Evolutionary conservation across 176 grass and related monocot species (phyloP), one percentile per base, ranked within the genome.

Genomic region (Canna indica): DNA sequence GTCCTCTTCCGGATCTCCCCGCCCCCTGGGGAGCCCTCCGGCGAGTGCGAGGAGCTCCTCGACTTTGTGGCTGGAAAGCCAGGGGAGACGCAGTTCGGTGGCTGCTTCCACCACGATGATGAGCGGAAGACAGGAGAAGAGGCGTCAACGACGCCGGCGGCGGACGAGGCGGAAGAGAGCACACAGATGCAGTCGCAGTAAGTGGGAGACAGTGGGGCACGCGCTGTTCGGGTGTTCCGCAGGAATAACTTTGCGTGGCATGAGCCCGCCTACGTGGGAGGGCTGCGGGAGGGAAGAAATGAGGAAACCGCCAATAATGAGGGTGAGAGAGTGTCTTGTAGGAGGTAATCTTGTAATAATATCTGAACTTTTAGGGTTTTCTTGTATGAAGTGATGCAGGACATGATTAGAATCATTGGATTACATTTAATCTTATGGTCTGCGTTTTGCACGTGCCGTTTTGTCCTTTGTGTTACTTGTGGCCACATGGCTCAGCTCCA

Each of bases 1-100:
- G 69, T 83, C 39, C 75, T 83, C 35, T 58, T 78, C 35, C 75
- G 81, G 75, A 83, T 83, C 81, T 83, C 81, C 33, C 81, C 81
- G 46, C 69, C 76, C 34, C 60, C 81, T 0, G 72, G 41, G 38
- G 81, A 48, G 52, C n/a, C 81, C 41, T 6, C 33, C 53, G 47
- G 64, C 27, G 70, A 83, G 29, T 44, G 41, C 41, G 59, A 7
- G 25, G 75, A 78, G 4, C 69, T 83, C 69, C 69, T 78, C 35
- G 75, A 54, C 25, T 83, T 74, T 52, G 81, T 83, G 33, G 70
- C 81, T 7, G 81, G 75, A 18, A 44, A 30, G 0, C 75, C 50
- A 7, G 81, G 57, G 58, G 81, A 78, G 33, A 35, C 66, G 45
- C 64, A 41, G 15, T 27, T 47, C 12, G 69, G 47, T 46, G 69